Evolutionary conservation across 306 rosid species (phyloP).

Genomic region (Oxytropis ochrocephala): DNA sequence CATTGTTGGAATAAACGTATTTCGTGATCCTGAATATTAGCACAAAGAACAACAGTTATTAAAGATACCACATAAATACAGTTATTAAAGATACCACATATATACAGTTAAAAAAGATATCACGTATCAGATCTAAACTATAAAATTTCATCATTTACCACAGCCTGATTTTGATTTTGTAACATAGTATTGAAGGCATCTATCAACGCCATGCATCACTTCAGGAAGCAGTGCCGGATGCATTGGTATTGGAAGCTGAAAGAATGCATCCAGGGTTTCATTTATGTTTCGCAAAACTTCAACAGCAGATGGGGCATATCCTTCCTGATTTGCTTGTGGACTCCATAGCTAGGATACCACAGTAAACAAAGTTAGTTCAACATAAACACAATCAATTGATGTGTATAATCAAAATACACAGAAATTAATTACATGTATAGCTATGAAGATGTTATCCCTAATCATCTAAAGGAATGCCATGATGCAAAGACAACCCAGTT

Average conservation of each 20-base stretch:
- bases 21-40: slow-evolving; percentile 65
- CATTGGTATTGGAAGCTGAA: slow-evolving; percentile 93
- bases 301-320: slow-evolving; percentile 86
- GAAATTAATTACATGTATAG: neutral
- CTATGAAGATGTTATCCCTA: neutral
- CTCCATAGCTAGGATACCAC: slow-evolving; percentile 62
- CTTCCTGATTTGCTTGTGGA: slow-evolving; percentile 63
- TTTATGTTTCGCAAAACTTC: slow-evolving; percentile 78
- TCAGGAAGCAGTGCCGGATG: slow-evolving; percentile 97
- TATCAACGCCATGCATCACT: slow-evolving; percentile 83
- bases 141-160: slow-evolving; percentile 41
- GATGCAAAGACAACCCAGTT: neutral
- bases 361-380: slow-evolving; percentile 30
- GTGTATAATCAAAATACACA: neutral
- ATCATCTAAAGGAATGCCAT: slow-evolving; percentile 2
- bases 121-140: slow-evolving; percentile 7
- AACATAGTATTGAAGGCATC: slow-evolving; percentile 80
- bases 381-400: neutral
- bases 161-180: slow-evolving; percentile 86
- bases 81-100: slow-evolving; percentile 16
- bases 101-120: slow-evolving; percentile 16
- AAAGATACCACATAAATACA: slow-evolving; percentile 4
- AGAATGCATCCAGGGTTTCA: slow-evolving; percentile 89
- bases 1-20: slow-evolving; percentile 77
- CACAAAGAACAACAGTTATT: slow-evolving; percentile 24